Evolutionary conservation across 2,329 filamentous ascomycete genomes (phyloP).

Genomic region (Xylaria sp.): DNA sequence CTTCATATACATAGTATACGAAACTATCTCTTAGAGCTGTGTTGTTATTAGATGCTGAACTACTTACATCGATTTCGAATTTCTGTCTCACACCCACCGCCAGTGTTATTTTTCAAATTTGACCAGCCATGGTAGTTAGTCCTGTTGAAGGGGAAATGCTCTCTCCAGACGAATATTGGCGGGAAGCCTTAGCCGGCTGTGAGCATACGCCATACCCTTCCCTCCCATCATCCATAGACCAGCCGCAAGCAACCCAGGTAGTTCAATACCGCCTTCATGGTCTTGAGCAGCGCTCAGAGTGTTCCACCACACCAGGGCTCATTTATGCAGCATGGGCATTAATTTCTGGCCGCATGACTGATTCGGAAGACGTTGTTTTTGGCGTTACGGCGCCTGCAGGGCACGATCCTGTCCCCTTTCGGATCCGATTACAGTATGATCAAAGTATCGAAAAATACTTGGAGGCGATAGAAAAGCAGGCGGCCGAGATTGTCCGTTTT

Average conservation of each 20-base stretch:
- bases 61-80: background rate
- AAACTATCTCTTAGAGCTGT: background rate
- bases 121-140: background rate
- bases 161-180: conserved; percentile 16
- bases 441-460: conserved; percentile 12
- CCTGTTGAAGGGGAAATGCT: background rate
- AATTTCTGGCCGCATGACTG: conserved; percentile 15
- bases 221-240: conserved; percentile 10
- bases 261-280: conserved; percentile 10
- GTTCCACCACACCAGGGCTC: conserved; percentile 1
- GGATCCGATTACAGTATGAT: conserved; percentile 3
- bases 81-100: background rate
- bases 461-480: conserved; percentile 8
- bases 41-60: background rate
- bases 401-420: conserved; percentile 8
- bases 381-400: background rate
- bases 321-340: conserved; percentile 21
- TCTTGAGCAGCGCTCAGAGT: background rate
- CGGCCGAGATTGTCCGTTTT: background rate
- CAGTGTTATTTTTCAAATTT: background rate
- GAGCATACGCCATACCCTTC: conserved; percentile 24
- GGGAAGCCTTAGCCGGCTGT: conserved; percentile 17
- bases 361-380: conserved; percentile 22
- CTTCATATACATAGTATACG: background rate
- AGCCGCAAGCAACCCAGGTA: conserved; percentile 3